phyloP scores from a whole-genome alignment of 345 rosid genomes.

The Syzygium aromaticum region DNA sequence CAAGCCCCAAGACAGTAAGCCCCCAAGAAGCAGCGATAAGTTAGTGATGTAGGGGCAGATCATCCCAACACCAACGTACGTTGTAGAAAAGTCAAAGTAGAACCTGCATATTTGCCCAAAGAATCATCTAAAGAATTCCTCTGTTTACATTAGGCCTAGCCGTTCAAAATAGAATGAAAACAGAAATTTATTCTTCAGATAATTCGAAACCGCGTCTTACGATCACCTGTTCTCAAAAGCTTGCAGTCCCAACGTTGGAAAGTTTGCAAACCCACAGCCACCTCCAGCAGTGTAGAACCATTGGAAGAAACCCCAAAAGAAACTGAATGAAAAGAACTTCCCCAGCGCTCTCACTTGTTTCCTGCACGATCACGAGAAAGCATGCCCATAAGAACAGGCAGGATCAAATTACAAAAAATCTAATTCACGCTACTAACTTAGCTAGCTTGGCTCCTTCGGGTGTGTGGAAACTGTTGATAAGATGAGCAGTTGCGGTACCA shows the following conservation, averaged over 20 bases:
- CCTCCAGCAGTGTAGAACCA: constrained; percentile 76
- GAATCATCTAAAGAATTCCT: too few relatives aligned
- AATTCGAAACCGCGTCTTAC: neutral
- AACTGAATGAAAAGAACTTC: constrained; percentile 70
- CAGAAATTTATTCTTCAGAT: neutral
- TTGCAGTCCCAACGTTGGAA: constrained; percentile 73
- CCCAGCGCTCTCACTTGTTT: constrained; percentile 66
- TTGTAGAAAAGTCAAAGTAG: constrained; percentile 78
- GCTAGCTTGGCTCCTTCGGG: constrained; percentile 70
- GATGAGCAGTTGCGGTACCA: constrained; percentile 80
- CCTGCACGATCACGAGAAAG: constrained; percentile 14
- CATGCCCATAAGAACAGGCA: neutral
- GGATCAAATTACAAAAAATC: neutral
- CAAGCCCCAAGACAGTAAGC: constrained; percentile 75
- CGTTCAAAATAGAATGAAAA: neutral
- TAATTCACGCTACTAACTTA: constrained; percentile 23
- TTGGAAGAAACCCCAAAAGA: constrained; percentile 87
- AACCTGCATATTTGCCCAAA: constrained; percentile 37
- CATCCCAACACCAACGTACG: constrained; percentile 90
- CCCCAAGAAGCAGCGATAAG: constrained; percentile 62
- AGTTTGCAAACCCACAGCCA: constrained; percentile 49
- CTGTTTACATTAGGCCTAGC: too few relatives aligned
- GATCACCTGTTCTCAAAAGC: constrained; percentile 42
- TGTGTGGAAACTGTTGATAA: constrained; percentile 86
- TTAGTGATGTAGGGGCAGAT: constrained; percentile 71